Conservation (phyloP, 192 early-diverging fungal species). For the Backusella morwellensis region DNA sequence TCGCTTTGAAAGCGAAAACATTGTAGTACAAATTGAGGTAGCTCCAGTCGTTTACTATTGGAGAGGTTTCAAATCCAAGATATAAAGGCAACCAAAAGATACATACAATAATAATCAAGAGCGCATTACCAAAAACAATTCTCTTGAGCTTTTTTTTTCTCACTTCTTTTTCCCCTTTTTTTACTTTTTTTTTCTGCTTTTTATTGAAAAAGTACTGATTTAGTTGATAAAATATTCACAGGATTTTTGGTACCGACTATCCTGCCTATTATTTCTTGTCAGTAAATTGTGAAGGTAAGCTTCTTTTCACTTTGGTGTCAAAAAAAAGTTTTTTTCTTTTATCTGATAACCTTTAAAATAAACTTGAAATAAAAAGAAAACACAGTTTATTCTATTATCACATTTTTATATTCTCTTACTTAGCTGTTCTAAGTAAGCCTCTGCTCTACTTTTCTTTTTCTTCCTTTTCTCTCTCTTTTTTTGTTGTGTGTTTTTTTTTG, state of each 20-base stretch:
- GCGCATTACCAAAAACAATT: slow-evolving; percentile 7
- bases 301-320: not conserved
- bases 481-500: not conserved
- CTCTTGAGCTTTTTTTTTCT: not conserved
- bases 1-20: not conserved
- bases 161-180: not conserved
- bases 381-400: not conserved
- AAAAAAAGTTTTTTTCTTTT: not conserved
- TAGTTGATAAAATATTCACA: not conserved
- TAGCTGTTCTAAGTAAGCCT: not conserved
- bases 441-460: not conserved
- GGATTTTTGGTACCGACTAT: not conserved
- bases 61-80: slow-evolving; percentile 14
- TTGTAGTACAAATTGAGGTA: not conserved
- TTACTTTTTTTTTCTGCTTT: not conserved
- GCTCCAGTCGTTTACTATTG: slow-evolving; percentile 2
- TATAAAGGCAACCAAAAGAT: slow-evolving; percentile 4
- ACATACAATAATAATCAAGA: not conserved
- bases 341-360: not conserved
- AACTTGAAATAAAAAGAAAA: not conserved
- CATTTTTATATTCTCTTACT: not conserved
- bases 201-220: not conserved
- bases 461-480: not conserved
- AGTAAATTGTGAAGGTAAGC: not conserved
- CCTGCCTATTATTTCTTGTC: not conserved